Percentiles rank a stretch among this genome's conserved stretches.
Evolutionary conservation across 75 land plant genomes (phyloP).

Genomic region (Selaginella tamariscina): DNA sequence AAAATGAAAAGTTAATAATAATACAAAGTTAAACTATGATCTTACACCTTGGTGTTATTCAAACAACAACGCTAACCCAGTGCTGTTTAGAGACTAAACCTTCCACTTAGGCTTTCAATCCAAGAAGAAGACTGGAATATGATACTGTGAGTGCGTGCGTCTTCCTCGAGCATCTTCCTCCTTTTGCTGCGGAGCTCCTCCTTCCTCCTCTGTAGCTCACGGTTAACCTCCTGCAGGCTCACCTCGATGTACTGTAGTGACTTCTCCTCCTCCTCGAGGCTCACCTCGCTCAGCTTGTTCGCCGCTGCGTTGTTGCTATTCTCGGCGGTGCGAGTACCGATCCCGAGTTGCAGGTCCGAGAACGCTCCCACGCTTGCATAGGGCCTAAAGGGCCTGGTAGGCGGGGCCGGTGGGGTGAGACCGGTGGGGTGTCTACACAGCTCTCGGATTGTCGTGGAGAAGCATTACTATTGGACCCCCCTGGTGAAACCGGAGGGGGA

Average conservation of each 20-base stretch:
- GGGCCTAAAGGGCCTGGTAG: conserved; percentile 20
- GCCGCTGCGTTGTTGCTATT: conserved; percentile 9
- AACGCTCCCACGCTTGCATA: conserved; percentile 24
- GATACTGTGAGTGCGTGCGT: conserved; percentile 23
- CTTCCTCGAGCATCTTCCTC: conserved; percentile 24
- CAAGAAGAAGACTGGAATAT: conserved; percentile 33
- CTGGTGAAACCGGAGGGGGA: conserved; percentile 18
- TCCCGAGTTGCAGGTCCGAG: conserved; percentile 22
- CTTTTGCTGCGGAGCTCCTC: conserved; percentile 30
- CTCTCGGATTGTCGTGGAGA: no score
- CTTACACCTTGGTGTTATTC: no score
- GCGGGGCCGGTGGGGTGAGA: background rate
- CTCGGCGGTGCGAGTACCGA: conserved; percentile 14
- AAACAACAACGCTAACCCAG: no score
- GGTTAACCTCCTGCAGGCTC: conserved; percentile 25
- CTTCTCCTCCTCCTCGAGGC: conserved; percentile 32
- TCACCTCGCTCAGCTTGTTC: conserved; percentile 16
- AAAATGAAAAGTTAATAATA: background rate
- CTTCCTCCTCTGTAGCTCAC: conserved; percentile 25
- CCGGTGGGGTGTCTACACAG: conserved; percentile 14
- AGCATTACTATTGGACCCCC: no score
- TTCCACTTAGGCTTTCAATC: conserved; percentile 28
- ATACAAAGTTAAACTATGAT: background rate
- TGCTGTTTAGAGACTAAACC: conserved; percentile 15
- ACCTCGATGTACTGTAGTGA: conserved; percentile 27